Percentiles rank a stretch among this genome's conserved stretches.
Evolutionary conservation across 352 stramenopile genomes (phyloP).

Genomic region (Peronospora destructor): DNA sequence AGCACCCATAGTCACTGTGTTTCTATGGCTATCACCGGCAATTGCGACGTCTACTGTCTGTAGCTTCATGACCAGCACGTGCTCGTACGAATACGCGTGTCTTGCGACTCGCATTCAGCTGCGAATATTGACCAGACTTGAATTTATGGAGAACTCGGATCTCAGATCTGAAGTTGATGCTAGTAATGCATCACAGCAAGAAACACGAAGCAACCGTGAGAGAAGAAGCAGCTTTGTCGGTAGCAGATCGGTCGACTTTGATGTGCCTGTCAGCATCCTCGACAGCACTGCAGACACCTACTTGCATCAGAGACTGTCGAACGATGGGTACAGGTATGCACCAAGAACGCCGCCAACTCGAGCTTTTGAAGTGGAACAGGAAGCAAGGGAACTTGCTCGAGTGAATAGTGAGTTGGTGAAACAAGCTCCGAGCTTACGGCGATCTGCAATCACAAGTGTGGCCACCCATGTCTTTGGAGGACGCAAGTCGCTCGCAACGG

Average conservation of each 20-base stretch:
- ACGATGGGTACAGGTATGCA: conserved; percentile 3
- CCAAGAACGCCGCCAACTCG: conserved; percentile 9
- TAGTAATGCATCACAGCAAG: conserved; percentile 8
- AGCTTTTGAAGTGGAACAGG: conserved; percentile 25
- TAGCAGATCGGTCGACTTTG: conserved; percentile 12
- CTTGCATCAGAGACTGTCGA: conserved; percentile 19
- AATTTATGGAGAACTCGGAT: conserved; percentile 21
- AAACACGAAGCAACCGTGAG: conserved; percentile 16
- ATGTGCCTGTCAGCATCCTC: conserved; percentile 11
- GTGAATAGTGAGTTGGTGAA: conserved; percentile 27
- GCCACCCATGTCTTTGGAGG: conserved; percentile 24
- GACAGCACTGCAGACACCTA: conserved; percentile 7
- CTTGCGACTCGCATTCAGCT: conserved; percentile 59
- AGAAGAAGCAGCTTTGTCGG: conserved; percentile 16
- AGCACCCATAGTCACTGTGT: conserved; percentile 57
- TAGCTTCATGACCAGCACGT: conserved; percentile 53
- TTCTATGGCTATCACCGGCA: conserved; percentile 63
- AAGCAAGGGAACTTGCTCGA: conserved; percentile 19
- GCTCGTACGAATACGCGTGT: conserved; percentile 73
- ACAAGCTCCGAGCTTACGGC: conserved; percentile 17
- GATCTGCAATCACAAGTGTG: conserved; percentile 27
- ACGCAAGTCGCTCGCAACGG: conserved; percentile 40
- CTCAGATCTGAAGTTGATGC: neutral
- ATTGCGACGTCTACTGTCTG: conserved; percentile 63
- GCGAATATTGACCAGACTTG: conserved; percentile 33